phyloP scores from a whole-genome alignment of 2,329 filamentous ascomycete species.

The Microthyrium microscopicum region DNA sequence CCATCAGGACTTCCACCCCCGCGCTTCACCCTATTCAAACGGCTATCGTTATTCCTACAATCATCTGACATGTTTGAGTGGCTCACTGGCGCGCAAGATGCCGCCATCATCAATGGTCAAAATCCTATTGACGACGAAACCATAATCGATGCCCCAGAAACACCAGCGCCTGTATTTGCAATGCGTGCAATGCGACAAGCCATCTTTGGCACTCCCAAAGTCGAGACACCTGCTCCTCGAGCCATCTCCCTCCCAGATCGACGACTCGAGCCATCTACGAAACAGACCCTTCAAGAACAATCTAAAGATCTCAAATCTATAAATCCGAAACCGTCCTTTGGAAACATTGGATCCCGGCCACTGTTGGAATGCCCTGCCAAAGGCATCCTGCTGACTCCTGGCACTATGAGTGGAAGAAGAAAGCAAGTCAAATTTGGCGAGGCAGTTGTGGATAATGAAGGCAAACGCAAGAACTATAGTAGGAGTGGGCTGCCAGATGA shows the following conservation, averaged over 20 bases:
- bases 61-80: too few relatives aligned
- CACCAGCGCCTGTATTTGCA: constrained; percentile 49
- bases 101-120: background rate
- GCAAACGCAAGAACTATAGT: constrained; percentile 29
- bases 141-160: constrained; percentile 39
- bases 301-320: too few relatives aligned
- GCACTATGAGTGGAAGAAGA: constrained; percentile 36
- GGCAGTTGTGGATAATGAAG: constrained; percentile 38
- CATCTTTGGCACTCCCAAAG: constrained; percentile 45
- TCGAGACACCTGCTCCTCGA: constrained; percentile 10
- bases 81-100: too few relatives aligned
- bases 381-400: constrained; percentile 48
- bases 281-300: background rate
- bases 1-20: too few relatives aligned
- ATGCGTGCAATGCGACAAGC: constrained; percentile 50
- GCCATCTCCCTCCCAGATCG: background rate
- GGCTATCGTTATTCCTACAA: too few relatives aligned
- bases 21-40: too few relatives aligned
- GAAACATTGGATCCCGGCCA: too few relatives aligned
- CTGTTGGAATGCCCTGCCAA: constrained; percentile 30
- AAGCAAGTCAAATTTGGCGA: constrained; percentile 47
- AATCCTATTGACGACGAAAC: constrained; percentile 2
- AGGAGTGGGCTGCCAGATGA: constrained; percentile 30
- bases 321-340: background rate
- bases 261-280: background rate